Percentiles rank a stretch among this genome's conserved stretches.
Conservation (phyloP, 345 rosid species). For the Psidium friedrichsthalianum region DNA sequence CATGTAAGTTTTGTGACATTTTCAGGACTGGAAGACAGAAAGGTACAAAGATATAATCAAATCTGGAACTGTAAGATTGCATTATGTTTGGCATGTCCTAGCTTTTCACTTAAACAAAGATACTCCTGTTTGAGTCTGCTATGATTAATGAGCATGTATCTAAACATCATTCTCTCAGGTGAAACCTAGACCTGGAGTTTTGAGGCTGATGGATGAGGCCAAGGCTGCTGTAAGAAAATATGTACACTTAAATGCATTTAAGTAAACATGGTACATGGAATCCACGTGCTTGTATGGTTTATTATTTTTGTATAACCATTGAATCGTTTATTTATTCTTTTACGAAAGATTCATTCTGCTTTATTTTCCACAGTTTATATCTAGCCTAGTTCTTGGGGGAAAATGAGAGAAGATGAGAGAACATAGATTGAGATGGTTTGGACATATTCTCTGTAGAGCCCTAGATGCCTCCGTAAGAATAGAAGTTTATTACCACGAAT, state of each 20-base stretch:
- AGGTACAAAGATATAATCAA: slow-evolving; percentile 85
- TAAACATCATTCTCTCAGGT: slow-evolving; percentile 33
- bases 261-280: neutral
- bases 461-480: no score
- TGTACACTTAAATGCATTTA: neutral
- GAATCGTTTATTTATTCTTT: neutral
- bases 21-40: slow-evolving; percentile 95
- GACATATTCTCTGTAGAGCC: no score
- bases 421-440: no score
- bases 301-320: neutral
- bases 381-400: neutral
- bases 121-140: neutral
- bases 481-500: no score
- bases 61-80: slow-evolving; percentile 76
- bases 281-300: neutral
- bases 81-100: neutral
- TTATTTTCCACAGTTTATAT: neutral
- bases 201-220: slow-evolving; percentile 90
- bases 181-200: slow-evolving; percentile 83
- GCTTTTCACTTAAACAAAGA: neutral
- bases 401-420: no score
- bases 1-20: neutral
- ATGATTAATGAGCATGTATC: neutral
- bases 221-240: slow-evolving; percentile 65
- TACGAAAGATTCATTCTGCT: neutral